These are phyloP conservation scores for Carex kokanica DNA, from an alignment of 176 grass and related monocot species.

Conservation along the genomic window DNA sequence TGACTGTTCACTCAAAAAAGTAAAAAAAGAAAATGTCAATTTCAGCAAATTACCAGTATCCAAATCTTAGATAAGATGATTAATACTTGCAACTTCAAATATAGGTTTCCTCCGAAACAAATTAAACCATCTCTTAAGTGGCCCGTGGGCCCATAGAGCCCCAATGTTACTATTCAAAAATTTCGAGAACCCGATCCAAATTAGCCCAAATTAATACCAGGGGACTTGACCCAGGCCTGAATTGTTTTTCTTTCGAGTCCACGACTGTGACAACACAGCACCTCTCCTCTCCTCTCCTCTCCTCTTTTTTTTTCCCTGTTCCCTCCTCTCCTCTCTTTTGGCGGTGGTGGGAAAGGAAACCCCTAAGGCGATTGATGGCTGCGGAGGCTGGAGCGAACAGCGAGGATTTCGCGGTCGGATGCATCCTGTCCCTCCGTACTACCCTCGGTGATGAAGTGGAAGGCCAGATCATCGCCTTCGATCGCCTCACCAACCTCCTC, in stretches of 20 bases:
- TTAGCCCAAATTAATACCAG: not conserved
- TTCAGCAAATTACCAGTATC: too few relatives aligned
- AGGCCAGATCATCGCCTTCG: slow-evolving; percentile 90
- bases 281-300: not conserved
- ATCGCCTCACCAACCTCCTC: slow-evolving; percentile 83
- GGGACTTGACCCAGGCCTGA: not conserved
- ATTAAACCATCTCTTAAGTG: not conserved
- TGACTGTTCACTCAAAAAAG: too few relatives aligned
- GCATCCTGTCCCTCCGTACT: slow-evolving; percentile 65
- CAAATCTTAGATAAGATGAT: too few relatives aligned
- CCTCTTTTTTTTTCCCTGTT: not conserved
- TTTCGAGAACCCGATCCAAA: not conserved
- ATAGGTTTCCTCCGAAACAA: too few relatives aligned
- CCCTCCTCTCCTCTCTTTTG: not conserved
- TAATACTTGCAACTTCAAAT: too few relatives aligned
- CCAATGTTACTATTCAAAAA: not conserved
- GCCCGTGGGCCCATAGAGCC: not conserved
- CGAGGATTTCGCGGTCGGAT: slow-evolving; percentile 85
- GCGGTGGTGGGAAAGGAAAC: not conserved
- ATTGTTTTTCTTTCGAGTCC: slow-evolving; percentile 15
- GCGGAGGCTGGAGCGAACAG: slow-evolving; percentile 40
- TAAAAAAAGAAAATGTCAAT: too few relatives aligned
- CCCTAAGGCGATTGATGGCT: not conserved
- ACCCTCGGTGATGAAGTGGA: slow-evolving; percentile 78
- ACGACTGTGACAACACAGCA: not conserved